Percentiles rank a stretch among this genome's conserved stretches.
These are phyloP conservation scores for Trematosphaeria pertusa DNA, from an alignment of 2,329 filamentous ascomycete species.

Conservation along the genomic window DNA sequence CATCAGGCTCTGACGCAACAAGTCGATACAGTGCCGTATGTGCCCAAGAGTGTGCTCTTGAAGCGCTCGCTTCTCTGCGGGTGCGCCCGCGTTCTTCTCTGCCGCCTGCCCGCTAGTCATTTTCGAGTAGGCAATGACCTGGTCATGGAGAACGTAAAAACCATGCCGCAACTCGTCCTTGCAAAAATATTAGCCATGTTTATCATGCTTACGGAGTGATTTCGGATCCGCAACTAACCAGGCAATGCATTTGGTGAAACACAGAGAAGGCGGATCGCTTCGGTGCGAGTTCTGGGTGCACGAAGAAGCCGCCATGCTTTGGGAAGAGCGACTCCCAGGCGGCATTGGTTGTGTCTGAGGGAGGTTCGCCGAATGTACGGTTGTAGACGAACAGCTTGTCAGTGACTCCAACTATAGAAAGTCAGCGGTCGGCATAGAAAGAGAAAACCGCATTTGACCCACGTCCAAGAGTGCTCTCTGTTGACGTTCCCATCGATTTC, in stretches of 20 bases:
- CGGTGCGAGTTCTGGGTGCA: not conserved
- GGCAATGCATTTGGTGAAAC: conserved; percentile 3
- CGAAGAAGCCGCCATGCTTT: conserved; percentile 1
- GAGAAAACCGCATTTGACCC: no score
- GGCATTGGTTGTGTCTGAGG: not conserved
- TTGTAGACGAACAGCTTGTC: not conserved
- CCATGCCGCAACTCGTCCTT: not conserved
- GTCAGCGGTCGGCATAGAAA: no score
- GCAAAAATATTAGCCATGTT: no score
- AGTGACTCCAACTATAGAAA: no score
- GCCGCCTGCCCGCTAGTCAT: not conserved
- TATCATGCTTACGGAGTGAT: not conserved
- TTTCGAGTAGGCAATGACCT: not conserved
- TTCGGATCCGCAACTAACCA: not conserved
- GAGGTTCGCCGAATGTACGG: not conserved
- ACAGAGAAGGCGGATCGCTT: not conserved
- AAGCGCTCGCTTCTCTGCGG: not conserved
- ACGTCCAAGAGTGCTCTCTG: no score
- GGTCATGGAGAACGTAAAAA: not conserved
- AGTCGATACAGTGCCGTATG: conserved; percentile 20
- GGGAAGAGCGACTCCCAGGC: not conserved
- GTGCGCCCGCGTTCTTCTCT: not conserved
- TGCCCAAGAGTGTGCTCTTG: conserved; percentile 2
- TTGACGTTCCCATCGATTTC: no score
- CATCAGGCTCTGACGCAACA: conserved; percentile 19